Evolutionary conservation across 768 basidiomycete genomes (phyloP).

Genomic region (Kwoniella newhampshirensis): DNA sequence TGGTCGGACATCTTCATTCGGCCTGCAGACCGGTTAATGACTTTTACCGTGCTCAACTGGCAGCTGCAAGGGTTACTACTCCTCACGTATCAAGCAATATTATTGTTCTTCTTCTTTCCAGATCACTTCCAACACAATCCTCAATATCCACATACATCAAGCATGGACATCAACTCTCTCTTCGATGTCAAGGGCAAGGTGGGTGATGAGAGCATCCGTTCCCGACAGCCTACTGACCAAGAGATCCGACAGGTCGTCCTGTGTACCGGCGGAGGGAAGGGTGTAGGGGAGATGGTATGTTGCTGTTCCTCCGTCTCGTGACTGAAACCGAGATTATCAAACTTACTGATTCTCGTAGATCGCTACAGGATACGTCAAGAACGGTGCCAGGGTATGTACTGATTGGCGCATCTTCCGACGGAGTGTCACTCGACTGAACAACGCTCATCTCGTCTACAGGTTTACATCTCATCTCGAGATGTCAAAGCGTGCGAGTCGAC

Average conservation of each 20-base stretch:
- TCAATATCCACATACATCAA: neutral
- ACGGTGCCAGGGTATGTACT: constrained; percentile 58
- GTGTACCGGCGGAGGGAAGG: constrained; percentile 67
- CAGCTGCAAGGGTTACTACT: too few species aligned
- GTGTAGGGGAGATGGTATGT: constrained; percentile 67
- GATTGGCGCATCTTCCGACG: neutral
- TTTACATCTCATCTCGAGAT: constrained; percentile 66
- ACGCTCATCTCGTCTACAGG: constrained; percentile 28
- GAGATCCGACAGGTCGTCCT: constrained; percentile 55
- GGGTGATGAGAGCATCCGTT: neutral
- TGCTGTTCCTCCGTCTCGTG: constrained; percentile 5
- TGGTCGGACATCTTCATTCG: too few species aligned
- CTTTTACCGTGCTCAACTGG: too few species aligned
- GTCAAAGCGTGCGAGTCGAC: constrained; percentile 60
- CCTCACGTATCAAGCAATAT: too few species aligned
- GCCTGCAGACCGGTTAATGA: too few species aligned
- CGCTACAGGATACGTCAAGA: constrained; percentile 64
- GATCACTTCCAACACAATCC: too few species aligned
- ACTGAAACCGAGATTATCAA: neutral
- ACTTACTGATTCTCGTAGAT: constrained; percentile 57
- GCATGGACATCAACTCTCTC: constrained; percentile 37
- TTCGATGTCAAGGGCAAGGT: constrained; percentile 60
- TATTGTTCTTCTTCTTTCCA: too few species aligned
- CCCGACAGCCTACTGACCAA: too few species aligned
- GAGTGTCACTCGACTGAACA: neutral